Evolutionary conservation across 768 basidiomycete species (phyloP).

Genomic region (Leccinum fibrillosum): DNA sequence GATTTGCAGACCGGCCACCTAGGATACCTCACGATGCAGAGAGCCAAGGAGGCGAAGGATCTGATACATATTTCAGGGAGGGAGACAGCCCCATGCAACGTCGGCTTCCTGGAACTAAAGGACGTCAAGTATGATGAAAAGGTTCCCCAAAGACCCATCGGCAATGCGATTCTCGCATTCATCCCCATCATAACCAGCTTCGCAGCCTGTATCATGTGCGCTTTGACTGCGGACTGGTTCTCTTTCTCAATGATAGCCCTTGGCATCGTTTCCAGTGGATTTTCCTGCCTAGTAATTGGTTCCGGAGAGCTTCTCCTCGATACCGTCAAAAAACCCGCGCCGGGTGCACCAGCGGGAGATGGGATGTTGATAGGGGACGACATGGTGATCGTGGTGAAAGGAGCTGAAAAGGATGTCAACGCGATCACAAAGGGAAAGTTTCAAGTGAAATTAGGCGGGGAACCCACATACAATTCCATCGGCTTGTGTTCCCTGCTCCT

Average conservation of each 20-base stretch:
- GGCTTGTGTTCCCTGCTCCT: constrained; percentile 32
- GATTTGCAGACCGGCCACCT: constrained; percentile 29
- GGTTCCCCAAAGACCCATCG: not conserved
- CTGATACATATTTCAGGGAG: constrained; percentile 4
- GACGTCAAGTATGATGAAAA: constrained; percentile 19
- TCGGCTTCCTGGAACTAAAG: constrained; percentile 23
- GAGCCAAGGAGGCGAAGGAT: constrained; percentile 1
- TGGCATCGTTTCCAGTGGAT: constrained; percentile 32
- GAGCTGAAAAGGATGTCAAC: constrained; percentile 30
- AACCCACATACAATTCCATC: constrained; percentile 14
- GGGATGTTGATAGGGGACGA: constrained; percentile 27
- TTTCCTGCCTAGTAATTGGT: constrained; percentile 29
- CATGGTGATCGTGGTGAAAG: constrained; percentile 30
- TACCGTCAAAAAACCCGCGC: constrained; percentile 18
- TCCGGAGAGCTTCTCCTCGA: constrained; percentile 24
- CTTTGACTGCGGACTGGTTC: constrained; percentile 28
- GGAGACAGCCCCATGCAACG: constrained; percentile 14
- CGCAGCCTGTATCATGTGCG: constrained; percentile 24
- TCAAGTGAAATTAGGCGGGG: constrained; percentile 13
- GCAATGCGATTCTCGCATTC: constrained; percentile 17
- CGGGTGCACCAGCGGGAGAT: constrained; percentile 28
- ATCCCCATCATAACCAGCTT: constrained; percentile 26
- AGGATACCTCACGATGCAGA: constrained; percentile 25
- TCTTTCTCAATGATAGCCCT: constrained; percentile 31
- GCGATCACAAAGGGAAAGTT: constrained; percentile 33